Conservation (phyloP, 1,284 basidiomycete species). For the Xerocomus alliaceus region DNA sequence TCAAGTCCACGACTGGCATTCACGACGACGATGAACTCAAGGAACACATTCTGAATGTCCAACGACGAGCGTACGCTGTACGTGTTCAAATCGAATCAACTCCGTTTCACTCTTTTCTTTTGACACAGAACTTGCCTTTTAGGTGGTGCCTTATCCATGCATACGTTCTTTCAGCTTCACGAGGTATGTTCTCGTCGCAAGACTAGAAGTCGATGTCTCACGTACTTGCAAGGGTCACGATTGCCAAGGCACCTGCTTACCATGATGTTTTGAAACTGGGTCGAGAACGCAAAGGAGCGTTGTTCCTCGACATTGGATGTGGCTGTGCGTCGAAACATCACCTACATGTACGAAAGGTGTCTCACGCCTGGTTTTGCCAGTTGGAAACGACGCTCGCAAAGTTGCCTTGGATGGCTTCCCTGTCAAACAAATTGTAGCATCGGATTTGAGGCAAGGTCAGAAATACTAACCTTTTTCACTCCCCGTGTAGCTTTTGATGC, state of each 20-base stretch:
- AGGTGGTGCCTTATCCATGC: constrained; percentile 32
- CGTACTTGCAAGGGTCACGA: constrained; percentile 19
- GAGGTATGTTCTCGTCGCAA: constrained; percentile 11
- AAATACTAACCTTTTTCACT: neutral
- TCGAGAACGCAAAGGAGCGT: constrained; percentile 30
- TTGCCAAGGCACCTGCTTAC: constrained; percentile 31
- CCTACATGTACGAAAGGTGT: neutral
- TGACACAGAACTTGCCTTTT: neutral
- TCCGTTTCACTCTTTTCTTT: neutral
- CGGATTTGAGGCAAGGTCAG: constrained; percentile 32
- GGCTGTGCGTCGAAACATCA: constrained; percentile 30
- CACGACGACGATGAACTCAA: constrained; percentile 45
- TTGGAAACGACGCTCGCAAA: constrained; percentile 30
- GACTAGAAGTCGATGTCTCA: neutral
- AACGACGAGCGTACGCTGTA: constrained; percentile 37
- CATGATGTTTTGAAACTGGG: constrained; percentile 34
- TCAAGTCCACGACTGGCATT: constrained; percentile 37
- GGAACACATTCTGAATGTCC: constrained; percentile 41
- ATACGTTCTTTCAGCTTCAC: constrained; percentile 28
- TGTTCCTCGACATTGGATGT: constrained; percentile 42
- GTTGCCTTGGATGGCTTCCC: constrained; percentile 29
- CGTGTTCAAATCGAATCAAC: neutral
- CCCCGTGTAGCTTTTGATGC: neutral
- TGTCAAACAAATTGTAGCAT: constrained; percentile 24
- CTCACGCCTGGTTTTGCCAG: constrained; percentile 9